Percentiles rank a stretch among this genome's conserved stretches.
Conservation (phyloP, 2,329 filamentous ascomycete species). For the Colletotrichum liriopes region DNA sequence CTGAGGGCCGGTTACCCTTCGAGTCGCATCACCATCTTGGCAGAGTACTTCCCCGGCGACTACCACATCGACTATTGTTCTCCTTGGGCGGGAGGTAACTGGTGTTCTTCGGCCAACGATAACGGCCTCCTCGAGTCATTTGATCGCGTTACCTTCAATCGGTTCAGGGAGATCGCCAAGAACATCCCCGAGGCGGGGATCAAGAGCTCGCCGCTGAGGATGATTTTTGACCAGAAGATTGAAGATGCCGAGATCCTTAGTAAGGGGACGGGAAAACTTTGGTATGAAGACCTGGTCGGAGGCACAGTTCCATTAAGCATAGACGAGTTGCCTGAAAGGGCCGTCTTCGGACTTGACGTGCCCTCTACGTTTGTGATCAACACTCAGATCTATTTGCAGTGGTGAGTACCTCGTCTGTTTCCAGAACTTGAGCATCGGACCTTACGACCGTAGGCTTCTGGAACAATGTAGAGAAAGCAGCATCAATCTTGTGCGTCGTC, state of each 20-base stretch:
- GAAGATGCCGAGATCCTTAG: conserved; percentile 51
- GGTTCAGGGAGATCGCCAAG: conserved; percentile 40
- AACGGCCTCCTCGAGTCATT: conserved; percentile 45
- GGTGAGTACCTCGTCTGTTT: conserved; percentile 53
- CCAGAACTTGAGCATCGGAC: not conserved
- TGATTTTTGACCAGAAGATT: conserved; percentile 45
- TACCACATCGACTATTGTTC: conserved; percentile 93
- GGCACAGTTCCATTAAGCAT: conserved; percentile 50
- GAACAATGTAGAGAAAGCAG: conserved; percentile 84
- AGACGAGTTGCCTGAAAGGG: conserved; percentile 52
- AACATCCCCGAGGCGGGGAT: conserved; percentile 36
- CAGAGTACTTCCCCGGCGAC: conserved; percentile 94
- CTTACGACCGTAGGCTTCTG: conserved; percentile 63
- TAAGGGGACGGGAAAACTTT: conserved; percentile 54
- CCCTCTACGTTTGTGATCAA: conserved; percentile 68
- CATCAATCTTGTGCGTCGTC: conserved; percentile 75
- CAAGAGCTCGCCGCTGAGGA: conserved; percentile 41
- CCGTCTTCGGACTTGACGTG: conserved; percentile 54
- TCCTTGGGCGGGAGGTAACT: conserved; percentile 88
- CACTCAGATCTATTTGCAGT: conserved; percentile 88
- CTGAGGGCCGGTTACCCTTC: conserved; percentile 54
- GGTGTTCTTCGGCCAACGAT: conserved; percentile 74
- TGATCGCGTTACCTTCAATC: conserved; percentile 44
- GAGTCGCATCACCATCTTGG: conserved; percentile 74
- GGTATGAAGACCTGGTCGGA: conserved; percentile 59